Base-by-base conservation (phyloP, 2,329 filamentous ascomycete species). In the Cladosporium sp. region DNA sequence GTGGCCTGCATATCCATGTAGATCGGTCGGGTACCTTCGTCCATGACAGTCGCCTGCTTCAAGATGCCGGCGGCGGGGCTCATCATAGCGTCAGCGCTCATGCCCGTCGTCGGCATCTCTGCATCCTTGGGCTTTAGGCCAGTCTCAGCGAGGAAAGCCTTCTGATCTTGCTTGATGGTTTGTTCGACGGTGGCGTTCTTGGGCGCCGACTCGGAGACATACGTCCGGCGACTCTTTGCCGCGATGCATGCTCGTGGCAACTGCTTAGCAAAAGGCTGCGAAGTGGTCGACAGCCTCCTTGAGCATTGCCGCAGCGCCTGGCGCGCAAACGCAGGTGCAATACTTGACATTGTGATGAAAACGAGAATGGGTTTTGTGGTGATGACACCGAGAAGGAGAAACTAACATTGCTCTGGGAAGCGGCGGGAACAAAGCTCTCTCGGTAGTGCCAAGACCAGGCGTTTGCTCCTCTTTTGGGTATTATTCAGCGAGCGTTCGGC, bases 1-100 rank as follows among this genome's bases (percentile, higher is more conserved):
- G 94, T 99, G 37, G 94, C 91, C 77, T 99, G 94, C 88, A 96
- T 96, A 72, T 99, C 94, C 56, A 99, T 87, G 70, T 99, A 99
- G 72, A 99, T 97, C 39, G 94, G 94, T 60, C 94, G 83, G 62
- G 90, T 88, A 60, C 94, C 94, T 75, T 96, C 87, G 66, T 96
- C 92, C 88, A 97, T 90, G 64, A 96, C 81, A 12, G 91, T 92
- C 8, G 92, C 93, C 74, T 96, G 88, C 79, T 94, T 95, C 62
- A 99, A 80, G 47, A 97, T 88, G 65, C 89, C 89, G 83, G 70
- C 67, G n/a, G 68, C 64, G n/a, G 71, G 66, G 89, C 88, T 94
- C 79, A 94, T 86, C 72, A 88, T 87, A 51, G 84, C 82, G 72
- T 89, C 84, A 15, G 80, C 82, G 59, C 81, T 78, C 66, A 85